These are phyloP conservation scores for Nannochloropsis salina DNA, from an alignment of 108 stramenopile genomes.

Conservation along the genomic window DNA sequence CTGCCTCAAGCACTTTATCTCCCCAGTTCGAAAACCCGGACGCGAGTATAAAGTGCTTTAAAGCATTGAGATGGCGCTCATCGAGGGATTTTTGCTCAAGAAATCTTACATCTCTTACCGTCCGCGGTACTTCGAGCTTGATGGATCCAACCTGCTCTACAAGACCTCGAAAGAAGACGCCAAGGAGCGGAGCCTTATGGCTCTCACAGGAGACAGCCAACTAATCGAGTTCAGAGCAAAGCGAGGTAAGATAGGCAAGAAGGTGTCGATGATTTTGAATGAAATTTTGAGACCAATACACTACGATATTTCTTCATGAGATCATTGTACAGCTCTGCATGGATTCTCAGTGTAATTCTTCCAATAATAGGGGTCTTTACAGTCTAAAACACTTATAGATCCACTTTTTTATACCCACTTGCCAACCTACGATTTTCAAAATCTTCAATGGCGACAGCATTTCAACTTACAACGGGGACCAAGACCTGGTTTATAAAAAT, in stretches of 20 bases:
- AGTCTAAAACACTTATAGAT: too few species aligned
- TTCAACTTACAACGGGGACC: background rate
- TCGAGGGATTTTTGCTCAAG: background rate
- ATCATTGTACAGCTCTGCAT: too few species aligned
- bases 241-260: background rate
- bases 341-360: too few species aligned
- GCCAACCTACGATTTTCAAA: too few species aligned
- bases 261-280: background rate
- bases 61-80: background rate
- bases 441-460: background rate
- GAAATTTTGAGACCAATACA: too few species aligned
- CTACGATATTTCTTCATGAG: too few species aligned
- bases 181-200: background rate
- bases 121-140: background rate
- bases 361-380: too few species aligned
- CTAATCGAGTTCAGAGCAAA: background rate
- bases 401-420: too few species aligned
- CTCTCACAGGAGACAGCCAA: background rate
- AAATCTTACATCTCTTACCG: slow-evolving; percentile 20
- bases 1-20: too few species aligned
- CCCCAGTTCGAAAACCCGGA: too few species aligned
- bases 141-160: background rate
- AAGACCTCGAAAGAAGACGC: background rate
- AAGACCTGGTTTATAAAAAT: background rate
- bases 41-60: too few species aligned